Evolutionary conservation across 495 filamentous ascomycete genomes (phyloP).

Genomic region (Neurospora intermedia): DNA sequence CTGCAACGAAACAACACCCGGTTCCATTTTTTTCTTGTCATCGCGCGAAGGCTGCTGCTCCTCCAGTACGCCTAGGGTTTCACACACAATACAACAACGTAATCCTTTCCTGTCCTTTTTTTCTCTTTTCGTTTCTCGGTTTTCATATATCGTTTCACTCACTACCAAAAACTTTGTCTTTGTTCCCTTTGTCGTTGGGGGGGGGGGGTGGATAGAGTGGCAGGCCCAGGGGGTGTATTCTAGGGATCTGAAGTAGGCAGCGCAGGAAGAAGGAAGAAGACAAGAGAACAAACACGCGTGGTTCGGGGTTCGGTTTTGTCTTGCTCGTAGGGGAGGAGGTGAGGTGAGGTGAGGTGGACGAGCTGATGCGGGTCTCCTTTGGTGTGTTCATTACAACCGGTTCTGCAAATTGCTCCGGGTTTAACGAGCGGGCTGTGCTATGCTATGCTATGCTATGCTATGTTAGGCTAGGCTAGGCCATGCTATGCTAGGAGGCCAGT

Average conservation of each 20-base stretch:
- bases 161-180: neutral
- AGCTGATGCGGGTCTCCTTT: neutral
- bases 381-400: neutral
- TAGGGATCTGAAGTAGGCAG: neutral
- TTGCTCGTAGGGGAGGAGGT: neutral
- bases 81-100: neutral
- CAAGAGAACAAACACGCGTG: neutral
- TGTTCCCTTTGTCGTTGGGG: neutral
- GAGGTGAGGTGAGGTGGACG: neutral
- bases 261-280: neutral
- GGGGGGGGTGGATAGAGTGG: neutral
- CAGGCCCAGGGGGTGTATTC: neutral
- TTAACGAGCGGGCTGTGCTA: neutral
- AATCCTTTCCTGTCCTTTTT: constrained; percentile 1
- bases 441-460: neutral
- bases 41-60: neutral
- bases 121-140: constrained; percentile 1
- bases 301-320: neutral
- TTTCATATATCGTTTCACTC: constrained; percentile 1
- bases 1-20: neutral
- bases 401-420: neutral
- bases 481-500: neutral
- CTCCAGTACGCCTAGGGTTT: neutral
- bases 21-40: neutral
- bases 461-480: neutral